Conservation (phyloP, 2,329 filamentous ascomycete genomes). For the Truncatella angustata region DNA sequence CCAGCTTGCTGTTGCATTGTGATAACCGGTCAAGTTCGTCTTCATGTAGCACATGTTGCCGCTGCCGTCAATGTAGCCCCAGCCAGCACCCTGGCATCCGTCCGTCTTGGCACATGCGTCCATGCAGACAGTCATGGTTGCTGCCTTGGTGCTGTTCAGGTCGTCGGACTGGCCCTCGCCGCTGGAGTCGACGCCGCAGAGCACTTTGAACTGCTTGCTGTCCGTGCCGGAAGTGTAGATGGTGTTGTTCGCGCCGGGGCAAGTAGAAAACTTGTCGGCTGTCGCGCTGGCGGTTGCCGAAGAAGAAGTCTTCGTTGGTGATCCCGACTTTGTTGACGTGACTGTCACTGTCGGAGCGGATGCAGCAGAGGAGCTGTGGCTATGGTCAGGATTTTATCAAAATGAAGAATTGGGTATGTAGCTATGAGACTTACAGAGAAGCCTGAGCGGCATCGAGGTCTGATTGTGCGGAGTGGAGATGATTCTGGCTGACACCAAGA, state of each 20-base stretch:
- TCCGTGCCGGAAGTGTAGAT: constrained; percentile 19
- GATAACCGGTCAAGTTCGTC: constrained; percentile 13
- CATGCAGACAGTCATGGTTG: constrained; percentile 20
- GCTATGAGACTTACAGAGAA: constrained; percentile 3
- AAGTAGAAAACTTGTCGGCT: constrained; percentile 4
- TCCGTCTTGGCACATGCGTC: constrained; percentile 17
- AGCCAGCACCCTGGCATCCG: constrained; percentile 19
- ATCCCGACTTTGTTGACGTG: constrained; percentile 10
- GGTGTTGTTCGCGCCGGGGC: constrained; percentile 21
- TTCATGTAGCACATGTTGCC: constrained; percentile 20
- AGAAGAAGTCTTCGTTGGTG: constrained; percentile 10
- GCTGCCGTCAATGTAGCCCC: constrained; percentile 17
- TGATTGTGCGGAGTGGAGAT: constrained; percentile 17
- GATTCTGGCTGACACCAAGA: constrained; percentile 25
- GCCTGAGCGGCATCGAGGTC: constrained; percentile 18
- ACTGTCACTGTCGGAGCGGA: constrained; percentile 9
- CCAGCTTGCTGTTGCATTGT: constrained; percentile 9
- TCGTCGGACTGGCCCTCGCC: constrained; percentile 18
- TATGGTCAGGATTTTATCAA: too few relatives aligned
- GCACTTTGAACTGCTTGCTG: constrained; percentile 19
- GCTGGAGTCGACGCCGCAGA: constrained; percentile 26
- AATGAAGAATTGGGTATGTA: too few relatives aligned
- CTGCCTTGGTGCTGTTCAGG: constrained; percentile 12
- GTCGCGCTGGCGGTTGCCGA: constrained; percentile 16
- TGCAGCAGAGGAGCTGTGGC: not conserved